A percentile compares a stretch with the other conserved stretches of the same genome.
Evolutionary conservation across 2,329 filamentous ascomycete genomes (phyloP).

Genomic region (Beauveria medogensis): DNA sequence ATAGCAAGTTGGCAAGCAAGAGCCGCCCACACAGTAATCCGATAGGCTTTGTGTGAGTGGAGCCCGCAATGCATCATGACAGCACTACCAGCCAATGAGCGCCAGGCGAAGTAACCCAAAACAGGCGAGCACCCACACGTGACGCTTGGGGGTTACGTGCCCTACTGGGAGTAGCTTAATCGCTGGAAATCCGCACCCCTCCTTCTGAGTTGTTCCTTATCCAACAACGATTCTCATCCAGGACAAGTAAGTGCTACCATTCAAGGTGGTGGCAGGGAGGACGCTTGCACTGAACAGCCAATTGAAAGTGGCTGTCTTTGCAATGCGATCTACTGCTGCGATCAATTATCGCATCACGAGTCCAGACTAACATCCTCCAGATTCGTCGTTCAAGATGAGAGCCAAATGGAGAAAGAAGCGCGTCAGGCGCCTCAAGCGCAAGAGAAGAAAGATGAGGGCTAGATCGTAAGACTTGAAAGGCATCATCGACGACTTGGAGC

Average conservation of each 20-base stretch:
- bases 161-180: constrained; percentile 27
- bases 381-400: constrained; percentile 58
- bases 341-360: not conserved
- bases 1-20: not conserved
- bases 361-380: constrained; percentile 19
- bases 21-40: not conserved
- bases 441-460: constrained; percentile 99
- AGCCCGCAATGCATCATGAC: not conserved
- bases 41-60: constrained; percentile 1
- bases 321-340: not conserved
- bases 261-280: not conserved
- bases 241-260: constrained; percentile 29
- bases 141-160: constrained; percentile 27
- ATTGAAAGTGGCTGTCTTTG: not conserved
- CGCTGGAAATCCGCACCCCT: constrained; percentile 22
- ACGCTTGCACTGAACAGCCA: constrained; percentile 4
- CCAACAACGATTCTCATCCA: constrained; percentile 39
- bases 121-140: constrained; percentile 21
- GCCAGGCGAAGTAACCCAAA: not conserved
- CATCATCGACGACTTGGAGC: not conserved
- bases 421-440: constrained; percentile 96
- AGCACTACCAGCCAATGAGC: not conserved
- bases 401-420: constrained; percentile 99
- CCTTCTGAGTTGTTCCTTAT: constrained; percentile 29
- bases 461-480: constrained; percentile 65